phyloP scores from a whole-genome alignment of 768 basidiomycete genomes.

The Daedaleopsis nitida region DNA sequence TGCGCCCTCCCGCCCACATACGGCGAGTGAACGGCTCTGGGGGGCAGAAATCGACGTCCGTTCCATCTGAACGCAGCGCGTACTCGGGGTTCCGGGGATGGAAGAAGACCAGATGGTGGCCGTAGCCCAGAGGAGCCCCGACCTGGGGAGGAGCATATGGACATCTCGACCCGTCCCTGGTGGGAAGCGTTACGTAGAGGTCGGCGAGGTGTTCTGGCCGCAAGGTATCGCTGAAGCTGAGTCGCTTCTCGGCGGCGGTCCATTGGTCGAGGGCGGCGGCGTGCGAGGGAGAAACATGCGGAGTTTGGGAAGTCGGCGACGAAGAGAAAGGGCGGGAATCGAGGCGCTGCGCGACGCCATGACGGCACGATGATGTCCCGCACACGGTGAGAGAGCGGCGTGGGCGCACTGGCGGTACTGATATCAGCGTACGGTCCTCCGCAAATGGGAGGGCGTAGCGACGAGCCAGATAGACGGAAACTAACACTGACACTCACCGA shows the following conservation, averaged over 20 bases:
- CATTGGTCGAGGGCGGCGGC: slow-evolving; percentile 47
- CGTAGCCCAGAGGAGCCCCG: slow-evolving; percentile 51
- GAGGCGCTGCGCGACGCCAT: slow-evolving; percentile 13
- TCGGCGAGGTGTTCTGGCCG: slow-evolving; percentile 60
- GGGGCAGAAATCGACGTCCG: slow-evolving; percentile 70
- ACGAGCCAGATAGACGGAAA: slow-evolving; percentile 7
- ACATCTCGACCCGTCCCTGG: slow-evolving; percentile 57
- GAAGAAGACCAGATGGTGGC: slow-evolving; percentile 77
- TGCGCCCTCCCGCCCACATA: slow-evolving; percentile 82
- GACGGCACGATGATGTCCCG: slow-evolving; percentile 6
- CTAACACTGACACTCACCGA: slow-evolving; percentile 4
- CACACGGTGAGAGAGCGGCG: slow-evolving; percentile 18
- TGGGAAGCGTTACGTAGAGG: slow-evolving; percentile 71
- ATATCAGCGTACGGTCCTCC: slow-evolving; percentile 11
- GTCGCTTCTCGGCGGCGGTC: slow-evolving; percentile 51
- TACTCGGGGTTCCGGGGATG: slow-evolving; percentile 63
- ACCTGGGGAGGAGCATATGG: slow-evolving; percentile 42
- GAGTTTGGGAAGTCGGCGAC: slow-evolving; percentile 10
- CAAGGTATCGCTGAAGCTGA: slow-evolving; percentile 51
- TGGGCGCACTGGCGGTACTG: slow-evolving; percentile 9
- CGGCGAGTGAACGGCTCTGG: slow-evolving; percentile 71
- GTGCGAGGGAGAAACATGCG: slow-evolving; percentile 5
- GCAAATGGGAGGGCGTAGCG: slow-evolving; percentile 10
- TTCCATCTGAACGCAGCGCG: slow-evolving; percentile 65
- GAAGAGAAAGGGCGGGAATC: slow-evolving; percentile 15